A percentile compares a stretch with the other conserved stretches of the same genome.
Conservation (phyloP, 768 basidiomycete species). For the Russula foetens region DNA sequence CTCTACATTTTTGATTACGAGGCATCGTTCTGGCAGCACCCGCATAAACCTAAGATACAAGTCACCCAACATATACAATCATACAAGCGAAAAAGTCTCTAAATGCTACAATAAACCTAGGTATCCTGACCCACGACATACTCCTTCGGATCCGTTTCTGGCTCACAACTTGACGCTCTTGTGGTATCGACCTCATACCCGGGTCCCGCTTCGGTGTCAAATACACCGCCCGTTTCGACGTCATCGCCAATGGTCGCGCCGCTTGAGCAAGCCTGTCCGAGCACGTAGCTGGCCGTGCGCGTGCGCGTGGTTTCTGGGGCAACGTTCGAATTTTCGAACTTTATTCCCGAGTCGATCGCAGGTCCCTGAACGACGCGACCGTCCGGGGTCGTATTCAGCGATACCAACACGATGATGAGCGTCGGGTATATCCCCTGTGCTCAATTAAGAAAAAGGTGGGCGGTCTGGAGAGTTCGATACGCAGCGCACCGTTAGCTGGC, state of each 20-base stretch:
- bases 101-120: background rate
- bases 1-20: too few species aligned
- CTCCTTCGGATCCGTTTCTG: background rate
- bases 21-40: too few species aligned
- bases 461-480: background rate
- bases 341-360: background rate
- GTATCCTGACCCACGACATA: background rate
- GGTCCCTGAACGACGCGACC: background rate
- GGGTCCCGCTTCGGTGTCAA: background rate
- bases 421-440: constrained; percentile 16
- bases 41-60: background rate
- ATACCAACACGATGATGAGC: constrained; percentile 23
- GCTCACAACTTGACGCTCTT: background rate
- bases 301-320: background rate
- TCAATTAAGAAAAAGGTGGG: background rate
- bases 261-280: background rate
- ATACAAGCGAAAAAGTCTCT: background rate
- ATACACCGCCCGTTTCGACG: background rate
- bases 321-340: background rate
- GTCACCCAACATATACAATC: background rate
- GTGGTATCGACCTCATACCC: background rate
- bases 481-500: constrained; percentile 6
- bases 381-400: constrained; percentile 19
- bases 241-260: too few species aligned
- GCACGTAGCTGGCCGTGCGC: background rate